A percentile compares a stretch with the other conserved stretches of the same genome.
Evolutionary conservation across 176 grass and related monocot species (phyloP).

Genomic region (Phoenix dactylifera): DNA sequence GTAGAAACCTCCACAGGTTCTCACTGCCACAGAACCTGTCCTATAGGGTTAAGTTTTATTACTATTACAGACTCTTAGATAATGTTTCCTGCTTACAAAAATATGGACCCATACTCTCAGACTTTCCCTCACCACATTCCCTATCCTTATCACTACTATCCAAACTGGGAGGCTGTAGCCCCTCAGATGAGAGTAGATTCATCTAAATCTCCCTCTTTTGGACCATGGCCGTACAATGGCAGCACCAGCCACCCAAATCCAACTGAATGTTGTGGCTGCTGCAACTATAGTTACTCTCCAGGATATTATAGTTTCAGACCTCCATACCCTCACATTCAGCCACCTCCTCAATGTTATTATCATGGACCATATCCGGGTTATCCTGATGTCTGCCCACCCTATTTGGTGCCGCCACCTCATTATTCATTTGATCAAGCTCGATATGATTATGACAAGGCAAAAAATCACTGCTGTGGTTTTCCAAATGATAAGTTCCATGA

Average conservation of each 20-base stretch:
- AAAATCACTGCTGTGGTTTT: constrained; percentile 54
- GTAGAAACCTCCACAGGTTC: too few species aligned
- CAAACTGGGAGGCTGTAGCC: constrained; percentile 28
- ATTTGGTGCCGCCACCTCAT: constrained; percentile 16
- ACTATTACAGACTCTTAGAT: neutral
- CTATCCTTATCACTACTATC: constrained; percentile 34
- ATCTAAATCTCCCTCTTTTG: constrained; percentile 26
- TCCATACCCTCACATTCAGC: constrained; percentile 34
- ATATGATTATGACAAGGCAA: constrained; percentile 26
- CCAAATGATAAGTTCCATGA: constrained; percentile 48
- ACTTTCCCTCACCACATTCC: constrained; percentile 23
- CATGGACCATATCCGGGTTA: constrained; percentile 30
- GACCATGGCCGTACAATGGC: constrained; percentile 29
- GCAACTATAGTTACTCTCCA: constrained; percentile 32
- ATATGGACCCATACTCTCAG: constrained; percentile 51
- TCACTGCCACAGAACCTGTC: neutral
- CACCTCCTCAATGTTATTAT: constrained; percentile 31
- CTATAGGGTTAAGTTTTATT: neutral
- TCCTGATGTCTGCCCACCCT: constrained; percentile 31
- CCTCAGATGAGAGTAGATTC: constrained; percentile 17
- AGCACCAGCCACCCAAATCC: constrained; percentile 18
- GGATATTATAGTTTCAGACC: constrained; percentile 51
- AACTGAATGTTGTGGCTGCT: constrained; percentile 24
- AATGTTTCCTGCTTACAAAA: constrained; percentile 46
- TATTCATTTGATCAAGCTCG: constrained; percentile 33